phyloP scores from a whole-genome alignment of 1,139 yeast species.

The Saccharomycopsis hybrid region DNA sequence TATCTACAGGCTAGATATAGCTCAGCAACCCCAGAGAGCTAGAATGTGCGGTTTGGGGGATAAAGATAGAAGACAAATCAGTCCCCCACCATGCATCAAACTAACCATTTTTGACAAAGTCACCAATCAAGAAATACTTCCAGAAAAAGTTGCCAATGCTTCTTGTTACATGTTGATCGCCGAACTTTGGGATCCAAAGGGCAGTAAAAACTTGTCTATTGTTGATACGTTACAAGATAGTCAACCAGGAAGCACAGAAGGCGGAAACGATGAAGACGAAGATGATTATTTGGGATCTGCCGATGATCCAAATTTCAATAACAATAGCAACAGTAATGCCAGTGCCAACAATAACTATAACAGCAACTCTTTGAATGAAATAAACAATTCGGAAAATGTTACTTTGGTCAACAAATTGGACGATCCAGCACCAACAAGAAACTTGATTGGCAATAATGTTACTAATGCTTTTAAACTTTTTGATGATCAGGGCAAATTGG shows the following conservation, averaged over 20 bases:
- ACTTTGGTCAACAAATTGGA: slow-evolving; percentile 21
- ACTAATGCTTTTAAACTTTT: slow-evolving; percentile 35
- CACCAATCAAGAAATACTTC: slow-evolving; percentile 25
- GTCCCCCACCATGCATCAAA: slow-evolving; percentile 39
- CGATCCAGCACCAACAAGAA: slow-evolving; percentile 31
- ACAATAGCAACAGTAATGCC: slow-evolving; percentile 21
- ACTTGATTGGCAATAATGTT: slow-evolving; percentile 36
- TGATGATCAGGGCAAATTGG: slow-evolving; percentile 32
- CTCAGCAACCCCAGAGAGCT: slow-evolving; percentile 38
- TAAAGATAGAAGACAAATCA: slow-evolving; percentile 37
- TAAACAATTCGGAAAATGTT: slow-evolving; percentile 17
- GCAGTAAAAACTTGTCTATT: slow-evolving; percentile 19
- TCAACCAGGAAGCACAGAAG: slow-evolving; percentile 3
- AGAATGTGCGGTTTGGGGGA: slow-evolving; percentile 43
- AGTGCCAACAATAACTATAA: slow-evolving; percentile 21
- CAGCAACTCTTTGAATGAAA: slow-evolving; percentile 1
- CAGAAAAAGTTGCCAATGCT: slow-evolving; percentile 18
- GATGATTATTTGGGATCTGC: slow-evolving; percentile 20
- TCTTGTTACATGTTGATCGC: slow-evolving; percentile 22
- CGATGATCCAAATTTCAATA: slow-evolving; percentile 23
- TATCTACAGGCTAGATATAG: slow-evolving; percentile 28
- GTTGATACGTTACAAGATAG: slow-evolving; percentile 21
- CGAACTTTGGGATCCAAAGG: slow-evolving; percentile 21
- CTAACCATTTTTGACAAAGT: slow-evolving; percentile 28
- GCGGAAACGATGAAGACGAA: slow-evolving; percentile 13